These are phyloP conservation scores for Fraxinus floribunda DNA, from an alignment of 305 asterid species.

Conservation along the genomic window DNA sequence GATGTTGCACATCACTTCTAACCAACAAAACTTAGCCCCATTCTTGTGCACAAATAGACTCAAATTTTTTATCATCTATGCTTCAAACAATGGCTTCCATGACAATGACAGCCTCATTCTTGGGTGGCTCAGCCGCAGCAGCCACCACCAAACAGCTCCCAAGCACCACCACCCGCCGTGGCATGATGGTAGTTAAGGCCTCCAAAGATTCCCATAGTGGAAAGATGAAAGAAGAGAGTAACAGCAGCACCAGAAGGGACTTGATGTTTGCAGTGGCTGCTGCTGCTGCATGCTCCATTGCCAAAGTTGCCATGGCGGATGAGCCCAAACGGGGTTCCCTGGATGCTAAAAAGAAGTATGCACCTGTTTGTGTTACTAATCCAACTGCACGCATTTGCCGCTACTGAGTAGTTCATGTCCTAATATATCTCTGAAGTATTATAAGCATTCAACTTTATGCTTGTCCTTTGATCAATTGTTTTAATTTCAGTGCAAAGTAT, in stretches of 20 bases:
- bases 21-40: background rate
- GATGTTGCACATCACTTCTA: background rate
- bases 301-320: constrained; percentile 30
- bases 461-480: background rate
- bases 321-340: background rate
- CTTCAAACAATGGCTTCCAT: constrained; percentile 49
- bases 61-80: background rate
- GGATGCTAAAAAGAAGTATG: constrained; percentile 76
- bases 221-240: background rate
- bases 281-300: constrained; percentile 46
- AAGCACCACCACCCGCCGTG: constrained; percentile 27
- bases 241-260: constrained; percentile 48
- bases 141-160: constrained; percentile 30
- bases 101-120: constrained; percentile 47
- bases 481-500: background rate
- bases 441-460: background rate
- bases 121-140: constrained; percentile 38
- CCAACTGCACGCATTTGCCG: constrained; percentile 78
- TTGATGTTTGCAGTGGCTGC: constrained; percentile 58
- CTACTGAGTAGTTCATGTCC: constrained; percentile 16
- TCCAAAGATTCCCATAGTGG: constrained; percentile 22
- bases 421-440: background rate
- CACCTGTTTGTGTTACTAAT: constrained; percentile 60
- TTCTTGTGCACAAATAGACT: background rate
- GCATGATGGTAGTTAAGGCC: constrained; percentile 40